These are phyloP conservation scores for Haplosporangium gracile DNA, from an alignment of 192 early-diverging fungal species.

Conservation along the genomic window DNA sequence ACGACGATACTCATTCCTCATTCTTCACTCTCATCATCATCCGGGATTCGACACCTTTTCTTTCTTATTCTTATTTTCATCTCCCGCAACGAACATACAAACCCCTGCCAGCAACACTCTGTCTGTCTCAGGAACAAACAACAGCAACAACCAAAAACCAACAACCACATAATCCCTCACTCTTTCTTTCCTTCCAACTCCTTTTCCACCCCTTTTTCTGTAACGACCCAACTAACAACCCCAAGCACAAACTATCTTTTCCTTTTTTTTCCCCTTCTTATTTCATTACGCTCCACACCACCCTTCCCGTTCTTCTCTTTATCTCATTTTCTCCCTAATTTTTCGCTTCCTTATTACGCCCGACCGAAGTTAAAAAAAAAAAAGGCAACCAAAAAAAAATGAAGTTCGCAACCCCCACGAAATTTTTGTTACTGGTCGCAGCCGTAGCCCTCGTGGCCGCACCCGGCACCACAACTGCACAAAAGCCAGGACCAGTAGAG, in stretches of 20 bases:
- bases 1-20: background rate
- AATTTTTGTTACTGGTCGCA: constrained; percentile 18
- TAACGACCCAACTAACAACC: background rate
- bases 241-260: background rate
- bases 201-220: background rate
- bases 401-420: background rate
- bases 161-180: background rate
- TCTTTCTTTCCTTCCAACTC: background rate
- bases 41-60: background rate
- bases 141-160: too few species aligned
- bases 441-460: constrained; percentile 3
- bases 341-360: background rate
- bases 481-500: background rate
- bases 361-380: background rate
- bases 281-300: background rate
- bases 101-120: background rate
- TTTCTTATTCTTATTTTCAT: constrained; percentile 8
- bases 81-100: background rate
- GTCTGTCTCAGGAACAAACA: constrained; percentile 8
- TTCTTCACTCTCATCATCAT: background rate
- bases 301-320: background rate
- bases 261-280: background rate
- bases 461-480: background rate
- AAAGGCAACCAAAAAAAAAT: background rate
- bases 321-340: background rate